Conservation (phyloP, 2,329 filamentous ascomycete genomes). For the Leptodontidium sp. region DNA sequence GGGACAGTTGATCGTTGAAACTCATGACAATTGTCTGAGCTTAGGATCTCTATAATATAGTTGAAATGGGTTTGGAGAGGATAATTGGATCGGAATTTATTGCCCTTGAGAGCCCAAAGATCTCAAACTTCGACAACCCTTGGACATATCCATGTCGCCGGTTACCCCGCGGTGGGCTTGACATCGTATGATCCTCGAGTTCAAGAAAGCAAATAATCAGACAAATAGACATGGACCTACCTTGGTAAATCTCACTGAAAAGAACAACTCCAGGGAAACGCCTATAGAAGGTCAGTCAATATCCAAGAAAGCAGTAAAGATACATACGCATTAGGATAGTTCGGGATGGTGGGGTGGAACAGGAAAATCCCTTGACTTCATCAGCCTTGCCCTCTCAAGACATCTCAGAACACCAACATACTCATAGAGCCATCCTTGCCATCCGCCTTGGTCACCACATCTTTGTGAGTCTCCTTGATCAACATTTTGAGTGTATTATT, state of each 20-base stretch:
- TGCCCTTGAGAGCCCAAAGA: no score
- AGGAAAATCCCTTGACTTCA: slow-evolving; percentile 76
- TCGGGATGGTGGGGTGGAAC: slow-evolving; percentile 85
- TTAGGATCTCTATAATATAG: no score
- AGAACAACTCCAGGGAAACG: slow-evolving; percentile 85
- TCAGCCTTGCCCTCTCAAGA: slow-evolving; percentile 24
- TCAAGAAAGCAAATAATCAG: background rate
- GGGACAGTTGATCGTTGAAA: background rate
- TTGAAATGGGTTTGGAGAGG: no score
- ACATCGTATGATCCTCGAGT: slow-evolving; percentile 1
- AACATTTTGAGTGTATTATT: slow-evolving; percentile 56
- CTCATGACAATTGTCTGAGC: no score
- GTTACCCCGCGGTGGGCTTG: background rate
- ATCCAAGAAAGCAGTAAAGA: background rate
- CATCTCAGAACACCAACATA: slow-evolving; percentile 40
- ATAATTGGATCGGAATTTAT: no score
- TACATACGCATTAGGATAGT: slow-evolving; percentile 83
- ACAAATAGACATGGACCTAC: slow-evolving; percentile 53
- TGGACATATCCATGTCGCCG: background rate
- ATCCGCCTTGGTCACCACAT: slow-evolving; percentile 66
- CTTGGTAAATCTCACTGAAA: slow-evolving; percentile 97
- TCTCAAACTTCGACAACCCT: no score
- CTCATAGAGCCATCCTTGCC: slow-evolving; percentile 63
- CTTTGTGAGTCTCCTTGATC: slow-evolving; percentile 64
- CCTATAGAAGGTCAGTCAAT: slow-evolving; percentile 47